Conservation (phyloP, 78 protist genomes). For the Andalucia godoyi region DNA sequence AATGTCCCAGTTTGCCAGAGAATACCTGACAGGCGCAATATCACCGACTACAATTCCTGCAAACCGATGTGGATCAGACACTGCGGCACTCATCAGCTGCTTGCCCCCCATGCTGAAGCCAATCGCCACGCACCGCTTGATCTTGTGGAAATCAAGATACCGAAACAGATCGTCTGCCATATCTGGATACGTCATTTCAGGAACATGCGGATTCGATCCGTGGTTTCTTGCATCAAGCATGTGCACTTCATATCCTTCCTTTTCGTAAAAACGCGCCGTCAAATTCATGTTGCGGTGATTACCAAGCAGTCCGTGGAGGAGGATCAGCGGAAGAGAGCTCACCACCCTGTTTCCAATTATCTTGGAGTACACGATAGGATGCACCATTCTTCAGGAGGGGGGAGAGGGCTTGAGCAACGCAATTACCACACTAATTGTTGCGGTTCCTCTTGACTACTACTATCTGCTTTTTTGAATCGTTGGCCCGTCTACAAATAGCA, state of each 20-base stretch:
- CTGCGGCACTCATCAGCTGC: background rate
- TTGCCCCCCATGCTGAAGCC: slow-evolving; percentile 25
- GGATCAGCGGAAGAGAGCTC: slow-evolving; percentile 3
- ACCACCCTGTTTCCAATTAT: too few relatives aligned
- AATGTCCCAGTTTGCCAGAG: background rate
- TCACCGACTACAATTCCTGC: background rate
- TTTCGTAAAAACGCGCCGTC: background rate
- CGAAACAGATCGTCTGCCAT: slow-evolving; percentile 7
- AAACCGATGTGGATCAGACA: background rate
- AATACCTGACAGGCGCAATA: background rate
- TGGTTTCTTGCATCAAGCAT: slow-evolving; percentile 18
- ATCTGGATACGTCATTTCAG: background rate
- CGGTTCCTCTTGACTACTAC: too few relatives aligned
- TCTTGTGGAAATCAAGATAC: background rate
- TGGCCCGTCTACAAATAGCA: too few relatives aligned
- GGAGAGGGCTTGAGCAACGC: too few relatives aligned
- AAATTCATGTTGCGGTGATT: background rate
- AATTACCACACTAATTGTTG: too few relatives aligned
- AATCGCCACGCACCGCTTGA: background rate
- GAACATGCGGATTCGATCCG: slow-evolving; percentile 4
- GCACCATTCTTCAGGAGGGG: too few relatives aligned
- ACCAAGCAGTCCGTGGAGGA: slow-evolving; percentile 17
- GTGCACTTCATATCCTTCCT: background rate
- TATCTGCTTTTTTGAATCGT: too few relatives aligned
- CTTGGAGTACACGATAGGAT: too few relatives aligned